A percentile compares a stretch with the other conserved stretches of the same genome.
Conservation (phyloP, 495 filamentous ascomycete species). For the Hypomontagnella monticulosa region DNA sequence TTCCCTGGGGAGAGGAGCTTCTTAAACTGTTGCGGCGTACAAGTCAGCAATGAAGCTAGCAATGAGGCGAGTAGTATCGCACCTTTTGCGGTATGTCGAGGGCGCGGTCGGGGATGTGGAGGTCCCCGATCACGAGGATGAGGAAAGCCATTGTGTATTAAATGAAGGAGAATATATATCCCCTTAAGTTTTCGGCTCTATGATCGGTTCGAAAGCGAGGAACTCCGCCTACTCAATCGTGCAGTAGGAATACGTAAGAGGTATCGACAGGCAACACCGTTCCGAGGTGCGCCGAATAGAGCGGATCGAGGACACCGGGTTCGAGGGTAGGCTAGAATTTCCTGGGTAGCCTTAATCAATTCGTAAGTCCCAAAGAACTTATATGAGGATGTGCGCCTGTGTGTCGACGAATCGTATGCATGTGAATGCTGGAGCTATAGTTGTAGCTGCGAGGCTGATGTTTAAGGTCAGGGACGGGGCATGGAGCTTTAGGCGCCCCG, state of each 20-base stretch:
- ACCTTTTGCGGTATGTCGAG: slow-evolving; percentile 91
- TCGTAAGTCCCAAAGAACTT: no score
- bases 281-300: slow-evolving; percentile 11
- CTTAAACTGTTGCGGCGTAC: slow-evolving; percentile 74
- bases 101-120: slow-evolving; percentile 97
- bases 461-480: slow-evolving; percentile 23
- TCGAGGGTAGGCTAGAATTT: neutral
- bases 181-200: neutral
- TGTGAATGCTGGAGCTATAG: slow-evolving; percentile 22
- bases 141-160: slow-evolving; percentile 57
- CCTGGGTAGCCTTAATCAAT: neutral
- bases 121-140: slow-evolving; percentile 91
- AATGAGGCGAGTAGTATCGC: slow-evolving; percentile 30
- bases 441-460: slow-evolving; percentile 33
- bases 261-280: slow-evolving; percentile 12
- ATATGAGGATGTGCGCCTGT: neutral
- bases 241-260: neutral
- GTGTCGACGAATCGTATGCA: slow-evolving; percentile 5
- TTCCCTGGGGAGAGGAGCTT: slow-evolving; percentile 98
- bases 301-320: neutral
- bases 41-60: slow-evolving; percentile 12
- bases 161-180: slow-evolving; percentile 12
- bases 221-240: neutral
- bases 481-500: slow-evolving; percentile 29
- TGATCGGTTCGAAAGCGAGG: neutral